Evolutionary conservation across 345 rosid species (phyloP).

Genomic region (Rhodamnia rubescens): DNA sequence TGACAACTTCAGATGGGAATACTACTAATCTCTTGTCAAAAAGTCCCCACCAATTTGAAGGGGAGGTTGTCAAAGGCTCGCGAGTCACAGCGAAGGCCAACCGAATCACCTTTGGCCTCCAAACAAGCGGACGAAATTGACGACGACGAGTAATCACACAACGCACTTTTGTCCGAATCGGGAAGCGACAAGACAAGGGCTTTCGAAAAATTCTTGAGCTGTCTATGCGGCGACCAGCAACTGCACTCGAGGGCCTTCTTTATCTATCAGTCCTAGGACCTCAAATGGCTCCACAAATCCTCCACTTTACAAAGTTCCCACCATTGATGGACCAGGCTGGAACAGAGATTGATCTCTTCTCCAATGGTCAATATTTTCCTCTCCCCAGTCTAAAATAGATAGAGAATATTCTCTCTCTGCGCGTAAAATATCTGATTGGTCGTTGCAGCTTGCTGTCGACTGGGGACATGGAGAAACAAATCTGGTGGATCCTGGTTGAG

Average conservation of each 20-base stretch:
- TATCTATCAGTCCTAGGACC: neutral
- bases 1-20: neutral
- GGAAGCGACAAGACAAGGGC: neutral
- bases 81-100: no score
- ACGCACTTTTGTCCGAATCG: neutral
- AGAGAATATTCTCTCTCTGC: constrained; percentile 2
- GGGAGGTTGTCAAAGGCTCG: neutral
- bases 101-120: neutral
- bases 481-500: neutral
- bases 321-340: constrained; percentile 3
- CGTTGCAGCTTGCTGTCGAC: neutral
- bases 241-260: neutral
- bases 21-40: neutral
- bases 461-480: neutral
- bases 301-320: neutral
- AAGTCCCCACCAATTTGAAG: neutral
- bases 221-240: constrained; percentile 5
- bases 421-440: neutral
- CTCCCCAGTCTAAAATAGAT: neutral
- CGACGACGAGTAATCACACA: neutral
- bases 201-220: neutral
- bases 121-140: neutral
- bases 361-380: neutral
- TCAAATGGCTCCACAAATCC: neutral
- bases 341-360: neutral